phyloP scores from a whole-genome alignment of 129 eudicot genomes.

The Deinandra increscens region DNA sequence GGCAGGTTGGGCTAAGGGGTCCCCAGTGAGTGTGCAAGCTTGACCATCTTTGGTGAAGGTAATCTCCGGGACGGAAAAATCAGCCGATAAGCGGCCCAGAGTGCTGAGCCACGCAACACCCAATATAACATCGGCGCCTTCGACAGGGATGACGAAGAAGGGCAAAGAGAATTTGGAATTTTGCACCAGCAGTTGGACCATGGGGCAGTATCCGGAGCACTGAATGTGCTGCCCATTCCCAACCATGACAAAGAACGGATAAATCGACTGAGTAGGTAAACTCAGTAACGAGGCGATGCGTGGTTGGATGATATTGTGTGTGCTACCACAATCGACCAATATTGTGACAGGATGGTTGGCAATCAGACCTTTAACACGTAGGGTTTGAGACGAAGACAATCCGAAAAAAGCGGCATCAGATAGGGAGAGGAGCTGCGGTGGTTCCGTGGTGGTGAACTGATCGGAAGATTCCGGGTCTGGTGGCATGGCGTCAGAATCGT shows the following conservation, averaged over 20 bases:
- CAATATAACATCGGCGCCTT: no score
- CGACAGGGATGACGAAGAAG: no score
- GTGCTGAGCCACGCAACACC: no score
- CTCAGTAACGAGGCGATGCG: not conserved
- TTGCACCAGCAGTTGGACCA: no score
- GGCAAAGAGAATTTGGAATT: no score
- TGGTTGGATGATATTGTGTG: no score
- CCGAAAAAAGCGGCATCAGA: not conserved
- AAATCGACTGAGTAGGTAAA: not conserved
- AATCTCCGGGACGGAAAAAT: not conserved
- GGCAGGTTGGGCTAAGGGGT: not conserved
- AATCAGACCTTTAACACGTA: no score
- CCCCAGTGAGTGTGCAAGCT: not conserved
- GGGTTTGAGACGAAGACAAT: no score
- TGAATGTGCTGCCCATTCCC: no score
- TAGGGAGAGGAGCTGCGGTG: not conserved
- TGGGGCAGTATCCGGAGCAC: no score
- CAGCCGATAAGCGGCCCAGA: not conserved
- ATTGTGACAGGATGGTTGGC: not conserved
- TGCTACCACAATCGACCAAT: no score
- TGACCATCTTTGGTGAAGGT: no score
- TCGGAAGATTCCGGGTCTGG: not conserved
- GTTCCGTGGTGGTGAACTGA: not conserved
- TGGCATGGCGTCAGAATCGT: not conserved
- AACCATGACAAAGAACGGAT: not conserved